Conservation (phyloP, 257 asterid species). For the Jacaranda copaia region DNA sequence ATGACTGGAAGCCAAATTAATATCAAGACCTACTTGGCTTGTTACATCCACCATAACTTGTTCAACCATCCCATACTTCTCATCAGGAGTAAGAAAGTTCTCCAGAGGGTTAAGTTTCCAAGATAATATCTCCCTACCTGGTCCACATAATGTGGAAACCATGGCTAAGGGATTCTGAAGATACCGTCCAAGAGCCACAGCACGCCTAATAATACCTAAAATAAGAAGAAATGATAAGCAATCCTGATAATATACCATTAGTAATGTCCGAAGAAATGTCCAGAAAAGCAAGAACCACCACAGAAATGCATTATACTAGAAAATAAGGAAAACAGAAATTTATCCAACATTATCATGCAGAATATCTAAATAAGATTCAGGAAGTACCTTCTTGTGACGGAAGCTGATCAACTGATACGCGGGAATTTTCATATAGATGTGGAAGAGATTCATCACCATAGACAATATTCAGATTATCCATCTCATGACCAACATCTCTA, state of each 20-base stretch:
- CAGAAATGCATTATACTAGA: slow-evolving; percentile 42
- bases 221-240: slow-evolving; percentile 8
- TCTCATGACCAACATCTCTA: slow-evolving; percentile 94
- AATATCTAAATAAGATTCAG: slow-evolving; percentile 19
- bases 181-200: slow-evolving; percentile 93
- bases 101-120: slow-evolving; percentile 92
- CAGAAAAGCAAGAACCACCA: slow-evolving; percentile 22
- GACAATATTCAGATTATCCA: slow-evolving; percentile 89
- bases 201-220: slow-evolving; percentile 90
- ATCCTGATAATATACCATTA: slow-evolving; percentile 6
- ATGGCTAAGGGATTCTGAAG: slow-evolving; percentile 95
- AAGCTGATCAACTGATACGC: slow-evolving; percentile 89
- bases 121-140: slow-evolving; percentile 88
- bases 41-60: slow-evolving; percentile 95
- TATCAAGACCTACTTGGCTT: slow-evolving; percentile 93
- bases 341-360: slow-evolving; percentile 6
- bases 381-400: slow-evolving; percentile 89
- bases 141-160: slow-evolving; percentile 94
- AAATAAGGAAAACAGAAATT: slow-evolving; percentile 19
- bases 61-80: slow-evolving; percentile 87
- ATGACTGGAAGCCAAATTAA: slow-evolving; percentile 69
- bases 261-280: not conserved
- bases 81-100: slow-evolving; percentile 91
- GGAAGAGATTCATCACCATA: slow-evolving; percentile 98
- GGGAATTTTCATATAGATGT: slow-evolving; percentile 92